These are phyloP conservation scores for Pseudocercospora musae DNA, from an alignment of 2,329 filamentous ascomycete species.

Conservation along the genomic window DNA sequence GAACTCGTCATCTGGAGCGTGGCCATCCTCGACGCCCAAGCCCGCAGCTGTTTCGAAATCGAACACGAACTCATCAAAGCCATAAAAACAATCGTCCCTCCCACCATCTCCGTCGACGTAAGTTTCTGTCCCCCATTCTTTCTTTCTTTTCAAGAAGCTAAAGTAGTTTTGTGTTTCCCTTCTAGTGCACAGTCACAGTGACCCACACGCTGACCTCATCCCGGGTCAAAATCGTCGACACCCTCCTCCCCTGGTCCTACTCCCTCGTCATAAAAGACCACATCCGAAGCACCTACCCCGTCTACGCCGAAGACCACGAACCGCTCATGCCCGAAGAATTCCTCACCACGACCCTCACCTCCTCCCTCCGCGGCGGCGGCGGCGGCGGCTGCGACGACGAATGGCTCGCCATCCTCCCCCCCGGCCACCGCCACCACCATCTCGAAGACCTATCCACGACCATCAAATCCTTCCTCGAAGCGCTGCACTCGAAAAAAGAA, in stretches of 20 bases:
- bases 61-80: background rate
- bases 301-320: conserved; percentile 1
- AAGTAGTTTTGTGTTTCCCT: too few species aligned
- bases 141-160: too few species aligned
- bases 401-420: background rate
- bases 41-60: background rate
- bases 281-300: background rate
- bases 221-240: background rate
- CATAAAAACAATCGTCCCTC: background rate
- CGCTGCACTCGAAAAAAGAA: too few species aligned
- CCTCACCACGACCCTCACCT: background rate
- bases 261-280: background rate
- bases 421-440: background rate
- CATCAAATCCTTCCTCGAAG: background rate
- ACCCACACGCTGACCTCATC: background rate
- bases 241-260: background rate
- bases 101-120: background rate
- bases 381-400: background rate
- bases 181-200: background rate
- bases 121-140: too few species aligned
- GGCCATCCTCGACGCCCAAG: background rate
- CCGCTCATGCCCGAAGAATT: background rate
- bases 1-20: background rate
- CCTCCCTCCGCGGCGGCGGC: background rate
- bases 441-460: background rate